phyloP scores from a whole-genome alignment of 768 basidiomycete genomes.

The Lactarius vividus region DNA sequence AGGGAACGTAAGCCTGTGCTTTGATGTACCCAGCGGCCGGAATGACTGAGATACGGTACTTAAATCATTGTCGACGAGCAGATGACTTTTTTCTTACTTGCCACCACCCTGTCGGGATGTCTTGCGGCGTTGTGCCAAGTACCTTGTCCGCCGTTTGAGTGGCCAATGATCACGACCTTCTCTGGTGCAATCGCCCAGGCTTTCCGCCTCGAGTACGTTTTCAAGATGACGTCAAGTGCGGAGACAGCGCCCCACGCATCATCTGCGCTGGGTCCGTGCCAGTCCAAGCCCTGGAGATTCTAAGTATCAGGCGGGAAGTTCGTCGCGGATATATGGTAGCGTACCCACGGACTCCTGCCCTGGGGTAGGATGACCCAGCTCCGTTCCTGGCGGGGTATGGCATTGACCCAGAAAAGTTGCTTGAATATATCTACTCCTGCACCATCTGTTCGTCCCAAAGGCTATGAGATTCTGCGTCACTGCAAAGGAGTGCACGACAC shows the following conservation, averaged over 20 bases:
- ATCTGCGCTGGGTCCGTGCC: conserved; percentile 79
- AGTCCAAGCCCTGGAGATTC: conserved; percentile 71
- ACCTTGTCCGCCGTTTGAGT: conserved; percentile 94
- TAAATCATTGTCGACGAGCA: conserved; percentile 2
- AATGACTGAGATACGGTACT: conserved; percentile 44
- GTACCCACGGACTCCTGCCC: conserved; percentile 83
- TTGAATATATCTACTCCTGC: conserved; percentile 75
- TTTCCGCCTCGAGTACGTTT: conserved; percentile 38
- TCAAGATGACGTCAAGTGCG: conserved; percentile 51
- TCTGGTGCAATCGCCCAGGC: conserved; percentile 39
- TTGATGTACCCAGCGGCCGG: conserved; percentile 85
- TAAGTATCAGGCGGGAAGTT: background rate
- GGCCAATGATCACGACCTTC: conserved; percentile 71
- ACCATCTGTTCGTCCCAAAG: conserved; percentile 55
- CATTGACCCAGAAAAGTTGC: conserved; percentile 57
- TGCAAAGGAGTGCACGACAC: conserved; percentile 35
- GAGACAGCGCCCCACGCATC: conserved; percentile 67
- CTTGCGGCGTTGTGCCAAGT: conserved; percentile 76
- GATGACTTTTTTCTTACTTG: conserved; percentile 42
- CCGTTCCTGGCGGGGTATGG: conserved; percentile 53
- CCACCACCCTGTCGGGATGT: conserved; percentile 72
- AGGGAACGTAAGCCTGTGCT: conserved; percentile 81
- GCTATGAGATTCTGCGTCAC: background rate
- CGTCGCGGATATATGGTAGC: conserved; percentile 13
- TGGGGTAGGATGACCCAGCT: conserved; percentile 81